Evolutionary conservation across 345 rosid genomes (phyloP).

Genomic region (Isatis tinctoria): DNA sequence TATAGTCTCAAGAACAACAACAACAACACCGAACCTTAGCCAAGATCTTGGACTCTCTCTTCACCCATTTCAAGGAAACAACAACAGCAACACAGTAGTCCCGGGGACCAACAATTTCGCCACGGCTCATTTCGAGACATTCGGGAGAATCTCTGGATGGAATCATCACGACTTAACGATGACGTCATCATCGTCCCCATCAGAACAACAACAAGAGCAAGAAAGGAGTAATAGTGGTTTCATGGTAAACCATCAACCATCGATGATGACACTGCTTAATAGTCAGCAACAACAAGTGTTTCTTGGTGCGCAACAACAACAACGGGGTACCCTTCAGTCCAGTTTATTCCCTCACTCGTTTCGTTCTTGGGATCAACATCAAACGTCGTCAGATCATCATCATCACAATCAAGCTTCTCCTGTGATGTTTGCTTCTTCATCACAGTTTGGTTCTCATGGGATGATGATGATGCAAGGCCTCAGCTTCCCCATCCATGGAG

Average conservation of each 20-base stretch:
- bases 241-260: constrained; percentile 38
- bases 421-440: constrained; percentile 41
- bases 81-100: constrained; percentile 14
- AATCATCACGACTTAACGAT: constrained; percentile 31
- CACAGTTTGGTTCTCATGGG: constrained; percentile 53
- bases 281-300: constrained; percentile 39
- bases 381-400: constrained; percentile 38
- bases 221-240: constrained; percentile 37
- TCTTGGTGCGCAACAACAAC: constrained; percentile 45
- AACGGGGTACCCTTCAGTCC: constrained; percentile 93
- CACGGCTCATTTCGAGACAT: constrained; percentile 25
- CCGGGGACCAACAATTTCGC: constrained; percentile 30
- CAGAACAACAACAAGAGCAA: constrained; percentile 33
- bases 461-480: constrained; percentile 45
- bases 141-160: constrained; percentile 54
- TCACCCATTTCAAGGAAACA: constrained; percentile 44
- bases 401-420: constrained; percentile 37
- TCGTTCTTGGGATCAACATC: constrained; percentile 51
- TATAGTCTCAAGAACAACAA: constrained; percentile 44
- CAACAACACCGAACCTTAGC: constrained; percentile 33
- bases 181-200: constrained; percentile 31
- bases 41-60: constrained; percentile 71
- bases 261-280: constrained; percentile 33
- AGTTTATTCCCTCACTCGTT: constrained; percentile 46
- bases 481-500: constrained; percentile 52